Percentiles rank a stretch among this genome's conserved stretches.
These are phyloP conservation scores for Ustilago sp. DNA, from an alignment of 1,284 basidiomycete genomes.

Conservation along the genomic window DNA sequence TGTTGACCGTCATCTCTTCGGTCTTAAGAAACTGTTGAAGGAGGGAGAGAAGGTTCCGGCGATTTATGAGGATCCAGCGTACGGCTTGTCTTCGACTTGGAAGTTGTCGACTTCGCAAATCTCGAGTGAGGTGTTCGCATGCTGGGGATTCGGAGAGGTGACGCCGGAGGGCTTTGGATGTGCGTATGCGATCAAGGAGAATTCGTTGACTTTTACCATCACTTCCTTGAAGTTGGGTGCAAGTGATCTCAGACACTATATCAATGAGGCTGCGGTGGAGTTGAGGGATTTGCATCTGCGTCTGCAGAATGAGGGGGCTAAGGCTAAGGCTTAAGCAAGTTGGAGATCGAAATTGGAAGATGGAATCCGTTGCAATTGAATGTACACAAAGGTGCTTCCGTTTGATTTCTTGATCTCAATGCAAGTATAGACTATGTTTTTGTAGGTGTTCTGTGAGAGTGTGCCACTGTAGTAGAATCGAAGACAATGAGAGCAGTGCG, in stretches of 20 bases:
- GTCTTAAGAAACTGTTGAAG: conserved; percentile 83
- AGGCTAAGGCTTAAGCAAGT: conserved; percentile 20
- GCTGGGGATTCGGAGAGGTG: conserved; percentile 98
- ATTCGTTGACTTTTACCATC: conserved; percentile 91
- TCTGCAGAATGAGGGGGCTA: conserved; percentile 46
- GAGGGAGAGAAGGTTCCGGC: conserved; percentile 81
- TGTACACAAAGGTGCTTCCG: neutral
- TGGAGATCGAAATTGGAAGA: neutral
- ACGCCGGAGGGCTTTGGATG: conserved; percentile 90
- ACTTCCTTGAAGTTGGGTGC: conserved; percentile 79
- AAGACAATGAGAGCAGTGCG: neutral
- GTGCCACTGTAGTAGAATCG: neutral
- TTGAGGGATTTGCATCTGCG: conserved; percentile 66
- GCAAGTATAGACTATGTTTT: neutral
- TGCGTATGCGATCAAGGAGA: conserved; percentile 88
- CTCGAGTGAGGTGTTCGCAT: conserved; percentile 84
- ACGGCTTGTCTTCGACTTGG: conserved; percentile 83
- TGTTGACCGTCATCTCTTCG: conserved; percentile 95
- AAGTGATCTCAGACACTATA: conserved; percentile 70
- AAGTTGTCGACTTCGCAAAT: conserved; percentile 91
- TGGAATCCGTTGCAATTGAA: neutral
- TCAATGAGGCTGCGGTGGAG: conserved; percentile 69
- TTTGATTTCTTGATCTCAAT: neutral
- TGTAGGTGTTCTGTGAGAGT: neutral
- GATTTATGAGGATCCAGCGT: conserved; percentile 84